phyloP scores from a whole-genome alignment of 768 basidiomycete genomes.

The Terana coerulea region DNA sequence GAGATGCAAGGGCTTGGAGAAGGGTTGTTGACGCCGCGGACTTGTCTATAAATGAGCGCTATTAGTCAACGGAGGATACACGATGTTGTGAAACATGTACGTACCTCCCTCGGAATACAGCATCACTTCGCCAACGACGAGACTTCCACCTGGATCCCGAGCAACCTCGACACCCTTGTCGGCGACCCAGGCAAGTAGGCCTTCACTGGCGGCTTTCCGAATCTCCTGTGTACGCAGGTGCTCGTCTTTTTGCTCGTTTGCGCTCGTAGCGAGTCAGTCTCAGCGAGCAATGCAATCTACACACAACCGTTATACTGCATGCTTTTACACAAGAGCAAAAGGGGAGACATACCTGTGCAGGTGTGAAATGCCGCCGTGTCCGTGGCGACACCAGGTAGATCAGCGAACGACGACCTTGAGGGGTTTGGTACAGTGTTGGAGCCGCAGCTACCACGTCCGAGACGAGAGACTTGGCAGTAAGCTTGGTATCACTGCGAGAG shows the following conservation, averaged over 20 bases:
- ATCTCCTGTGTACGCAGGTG: conserved; percentile 66
- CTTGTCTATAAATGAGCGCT: conserved; percentile 54
- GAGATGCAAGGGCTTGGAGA: conserved; percentile 47
- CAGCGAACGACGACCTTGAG: conserved; percentile 79
- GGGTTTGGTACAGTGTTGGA: conserved; percentile 50
- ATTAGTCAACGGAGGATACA: background rate
- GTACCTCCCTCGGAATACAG: conserved; percentile 81
- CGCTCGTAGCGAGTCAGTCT: conserved; percentile 64
- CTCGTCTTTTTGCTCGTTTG: conserved; percentile 83
- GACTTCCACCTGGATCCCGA: conserved; percentile 74
- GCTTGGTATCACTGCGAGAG: conserved; percentile 81
- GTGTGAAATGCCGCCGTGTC: conserved; percentile 83
- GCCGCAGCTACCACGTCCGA: conserved; percentile 60
- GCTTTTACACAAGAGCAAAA: background rate
- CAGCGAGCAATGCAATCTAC: conserved; percentile 64
- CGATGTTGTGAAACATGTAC: conserved; percentile 20
- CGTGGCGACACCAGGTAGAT: conserved; percentile 83
- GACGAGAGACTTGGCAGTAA: conserved; percentile 76
- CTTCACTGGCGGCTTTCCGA: conserved; percentile 66
- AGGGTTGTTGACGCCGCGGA: conserved; percentile 56
- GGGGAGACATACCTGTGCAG: conserved; percentile 37
- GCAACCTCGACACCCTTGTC: conserved; percentile 58
- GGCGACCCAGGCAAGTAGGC: conserved; percentile 66
- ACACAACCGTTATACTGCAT: background rate
- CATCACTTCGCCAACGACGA: conserved; percentile 80